Conservation (phyloP, 148 eudicot genomes). For the Rhododendron ovatum region DNA sequence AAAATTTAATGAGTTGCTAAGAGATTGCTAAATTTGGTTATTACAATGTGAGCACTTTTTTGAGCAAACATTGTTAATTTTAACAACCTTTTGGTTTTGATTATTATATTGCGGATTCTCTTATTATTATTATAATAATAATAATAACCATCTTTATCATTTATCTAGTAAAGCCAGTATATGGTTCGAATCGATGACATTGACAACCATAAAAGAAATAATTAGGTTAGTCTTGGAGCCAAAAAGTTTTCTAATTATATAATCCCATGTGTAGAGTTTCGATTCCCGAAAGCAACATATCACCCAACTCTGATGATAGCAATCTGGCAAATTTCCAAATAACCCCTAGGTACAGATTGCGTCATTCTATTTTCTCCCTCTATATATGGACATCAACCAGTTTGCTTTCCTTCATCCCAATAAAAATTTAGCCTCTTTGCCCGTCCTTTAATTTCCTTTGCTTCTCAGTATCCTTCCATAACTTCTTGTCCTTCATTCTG, state of each 20-base stretch:
- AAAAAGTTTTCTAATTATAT: constrained; percentile 1
- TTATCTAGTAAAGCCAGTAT: not conserved
- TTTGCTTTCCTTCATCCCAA: not conserved
- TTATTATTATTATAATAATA: too few species aligned
- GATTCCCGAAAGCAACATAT: constrained; percentile 15
- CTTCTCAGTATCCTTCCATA: not conserved
- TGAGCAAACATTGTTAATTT: too few species aligned
- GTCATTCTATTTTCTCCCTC: not conserved
- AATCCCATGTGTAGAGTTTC: not conserved
- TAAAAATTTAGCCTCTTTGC: not conserved
- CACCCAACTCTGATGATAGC: constrained; percentile 17
- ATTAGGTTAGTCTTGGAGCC: constrained; percentile 14
- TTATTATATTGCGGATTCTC: too few species aligned
- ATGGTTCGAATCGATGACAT: not conserved
- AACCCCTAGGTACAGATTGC: not conserved
- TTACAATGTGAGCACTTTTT: too few species aligned
- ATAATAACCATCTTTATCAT: too few species aligned
- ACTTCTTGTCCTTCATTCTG: not conserved
- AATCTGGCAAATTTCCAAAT: not conserved
- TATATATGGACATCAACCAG: not conserved
- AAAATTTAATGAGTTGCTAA: too few species aligned
- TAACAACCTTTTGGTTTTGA: too few species aligned
- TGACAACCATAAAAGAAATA: constrained; percentile 5
- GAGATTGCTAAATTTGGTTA: too few species aligned
- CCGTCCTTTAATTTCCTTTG: not conserved